A percentile compares a stretch with the other conserved stretches of the same genome.
phyloP scores from a whole-genome alignment of 176 grass and related monocot genomes.

The Musa troglodytarum region DNA sequence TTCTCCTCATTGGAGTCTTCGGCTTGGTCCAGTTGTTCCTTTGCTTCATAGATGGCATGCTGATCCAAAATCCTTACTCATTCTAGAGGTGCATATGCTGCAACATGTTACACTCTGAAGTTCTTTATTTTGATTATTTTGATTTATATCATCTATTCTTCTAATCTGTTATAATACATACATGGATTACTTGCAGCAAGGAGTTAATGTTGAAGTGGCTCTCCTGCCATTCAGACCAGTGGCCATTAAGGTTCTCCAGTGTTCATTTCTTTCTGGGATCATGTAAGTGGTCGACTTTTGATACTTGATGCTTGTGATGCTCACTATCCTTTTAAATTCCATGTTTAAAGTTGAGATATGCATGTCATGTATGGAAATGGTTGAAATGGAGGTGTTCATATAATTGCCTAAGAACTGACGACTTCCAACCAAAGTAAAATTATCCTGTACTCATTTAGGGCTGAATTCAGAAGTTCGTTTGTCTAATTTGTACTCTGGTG shows the following conservation, averaged over 20 bases:
- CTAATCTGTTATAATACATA: not conserved
- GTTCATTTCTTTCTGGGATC: constrained; percentile 88
- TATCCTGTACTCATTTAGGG: too few relatives aligned
- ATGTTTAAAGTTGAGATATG: not conserved
- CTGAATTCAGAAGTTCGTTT: not conserved
- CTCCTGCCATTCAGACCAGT: constrained; percentile 60
- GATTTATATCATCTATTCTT: not conserved
- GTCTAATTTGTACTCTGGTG: too few relatives aligned
- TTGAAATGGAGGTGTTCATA: not conserved
- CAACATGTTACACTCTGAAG: constrained; percentile 3
- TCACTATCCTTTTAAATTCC: constrained; percentile 12
- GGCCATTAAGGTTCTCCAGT: constrained; percentile 71
- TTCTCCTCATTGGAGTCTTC: constrained; percentile 69
- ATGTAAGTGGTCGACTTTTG: constrained; percentile 36
- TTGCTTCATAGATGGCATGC: constrained; percentile 72
- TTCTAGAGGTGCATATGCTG: constrained; percentile 45
- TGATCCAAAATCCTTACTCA: constrained; percentile 63
- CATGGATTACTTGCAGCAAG: constrained; percentile 49
- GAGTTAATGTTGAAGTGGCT: constrained; percentile 50
- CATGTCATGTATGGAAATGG: not conserved
- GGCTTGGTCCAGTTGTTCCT: constrained; percentile 53
- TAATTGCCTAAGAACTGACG: too few relatives aligned
- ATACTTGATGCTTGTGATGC: not conserved
- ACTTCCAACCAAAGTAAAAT: too few relatives aligned
- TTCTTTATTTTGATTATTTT: not conserved